Evolutionary conservation across 441 rosid species (phyloP), one percentile per base, ranked within the genome.

Genomic region (Eruca vesicaria): DNA sequence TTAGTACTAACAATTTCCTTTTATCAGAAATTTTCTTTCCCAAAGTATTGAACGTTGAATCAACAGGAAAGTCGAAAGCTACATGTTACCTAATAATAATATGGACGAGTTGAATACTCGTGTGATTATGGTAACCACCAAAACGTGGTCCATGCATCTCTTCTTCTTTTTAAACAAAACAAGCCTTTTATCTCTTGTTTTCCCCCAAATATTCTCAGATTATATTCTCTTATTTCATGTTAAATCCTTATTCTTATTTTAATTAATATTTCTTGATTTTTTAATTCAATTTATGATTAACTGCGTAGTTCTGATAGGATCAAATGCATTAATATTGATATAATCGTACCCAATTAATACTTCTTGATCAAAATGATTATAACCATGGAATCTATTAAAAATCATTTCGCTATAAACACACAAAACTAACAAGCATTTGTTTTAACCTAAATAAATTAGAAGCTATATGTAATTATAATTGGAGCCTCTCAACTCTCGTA

Each of bases 61-160:
- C 12, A 38, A 66, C 45, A 66, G 29, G 38, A 66, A 77, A 71
- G 77, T 72, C 3, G 80, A 77, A 72, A 77, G 77, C 80, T 19
- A 66, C 73, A 77, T 66, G 64, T 77, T 36, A 77, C 77, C 80
- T 60, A 72, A 77, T 61, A 26, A 61, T 72, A 65, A 71, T 36
- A 66, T 66, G 59, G 32, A 66, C 31, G 71, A 70, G 62, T 68
- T 57, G 73, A 58, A 68, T 66, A 77, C 69, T 66, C 80, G 80
- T 77, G 77, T 77, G 80, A 66, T 66, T 72, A 77, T 77, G 73
- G 77, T 64, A 72, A 71, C 80, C 80, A 77, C 73, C 77, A 66
- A 77, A 72, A 77, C 73, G 59, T 72, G 80, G 80, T 72, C 77
- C 80, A 77, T 71, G 64, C 68, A 59, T 77, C 16, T 67, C 60